Conservation (phyloP, 306 rosid species). For the Psophocarpus tetragonolobus region DNA sequence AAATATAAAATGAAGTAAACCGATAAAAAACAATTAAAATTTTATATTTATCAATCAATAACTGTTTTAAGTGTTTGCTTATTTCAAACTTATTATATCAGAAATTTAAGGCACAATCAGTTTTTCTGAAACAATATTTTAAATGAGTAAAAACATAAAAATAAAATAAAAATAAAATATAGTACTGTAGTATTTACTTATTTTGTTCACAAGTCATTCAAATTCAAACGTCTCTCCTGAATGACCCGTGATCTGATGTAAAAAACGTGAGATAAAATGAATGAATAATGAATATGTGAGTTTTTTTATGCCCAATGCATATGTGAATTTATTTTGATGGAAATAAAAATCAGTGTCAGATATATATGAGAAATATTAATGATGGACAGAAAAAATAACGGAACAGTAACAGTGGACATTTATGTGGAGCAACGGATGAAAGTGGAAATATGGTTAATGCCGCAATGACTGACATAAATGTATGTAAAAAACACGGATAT, state of each 20-base stretch:
- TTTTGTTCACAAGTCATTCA: no score
- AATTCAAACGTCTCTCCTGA: no score
- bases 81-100: no score
- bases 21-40: not conserved
- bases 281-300: no score
- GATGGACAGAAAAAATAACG: not conserved
- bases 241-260: no score
- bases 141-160: no score
- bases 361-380: not conserved
- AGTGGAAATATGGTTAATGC: slow-evolving; percentile 20
- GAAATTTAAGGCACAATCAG: not conserved
- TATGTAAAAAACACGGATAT: not conserved
- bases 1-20: not conserved
- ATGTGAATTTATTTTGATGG: not conserved
- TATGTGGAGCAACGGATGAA: not conserved
- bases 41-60: not conserved
- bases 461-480: not conserved
- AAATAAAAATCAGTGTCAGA: not conserved
- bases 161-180: no score
- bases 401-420: not conserved
- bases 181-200: no score
- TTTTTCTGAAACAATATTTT: no score
- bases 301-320: no score
- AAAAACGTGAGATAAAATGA: no score
- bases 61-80: no score